phyloP scores from a whole-genome alignment of 495 filamentous ascomycete genomes.

The Penicillium daleae region DNA sequence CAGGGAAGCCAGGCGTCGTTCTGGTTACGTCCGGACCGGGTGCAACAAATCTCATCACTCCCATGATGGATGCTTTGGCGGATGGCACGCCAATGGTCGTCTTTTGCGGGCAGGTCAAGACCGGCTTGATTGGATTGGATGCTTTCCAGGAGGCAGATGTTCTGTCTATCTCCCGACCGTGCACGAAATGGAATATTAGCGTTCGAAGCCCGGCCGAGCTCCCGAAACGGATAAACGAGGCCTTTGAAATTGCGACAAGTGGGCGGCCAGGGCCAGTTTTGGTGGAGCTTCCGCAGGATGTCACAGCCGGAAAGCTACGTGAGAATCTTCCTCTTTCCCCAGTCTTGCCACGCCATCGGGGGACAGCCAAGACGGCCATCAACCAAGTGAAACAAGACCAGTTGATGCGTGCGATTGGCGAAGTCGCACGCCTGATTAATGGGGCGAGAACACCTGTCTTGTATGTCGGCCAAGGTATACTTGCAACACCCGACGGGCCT shows the following conservation, averaged over 20 bases:
- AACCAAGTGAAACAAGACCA: constrained; percentile 8
- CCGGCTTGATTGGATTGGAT: constrained; percentile 59
- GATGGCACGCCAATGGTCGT: constrained; percentile 68
- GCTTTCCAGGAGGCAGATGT: constrained; percentile 69
- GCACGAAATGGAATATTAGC: constrained; percentile 70
- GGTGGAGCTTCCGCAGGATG: constrained; percentile 64
- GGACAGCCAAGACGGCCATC: constrained; percentile 35
- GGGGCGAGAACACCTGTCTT: constrained; percentile 62
- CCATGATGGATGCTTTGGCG: constrained; percentile 63
- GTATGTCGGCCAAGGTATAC: constrained; percentile 62
- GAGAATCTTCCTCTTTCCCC: not conserved
- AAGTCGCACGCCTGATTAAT: constrained; percentile 61
- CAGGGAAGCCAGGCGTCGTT: constrained; percentile 63
- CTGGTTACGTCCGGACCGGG: constrained; percentile 68
- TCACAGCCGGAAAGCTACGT: constrained; percentile 44
- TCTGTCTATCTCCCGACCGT: constrained; percentile 62
- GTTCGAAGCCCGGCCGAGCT: constrained; percentile 63
- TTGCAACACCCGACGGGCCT: constrained; percentile 50
- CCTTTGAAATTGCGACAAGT: constrained; percentile 64
- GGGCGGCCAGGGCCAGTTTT: constrained; percentile 64
- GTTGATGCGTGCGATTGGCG: constrained; percentile 33
- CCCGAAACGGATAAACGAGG: constrained; percentile 62
- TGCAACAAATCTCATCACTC: constrained; percentile 64
- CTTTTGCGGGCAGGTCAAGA: constrained; percentile 63
- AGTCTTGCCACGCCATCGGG: constrained; percentile 29